Evolutionary conservation across 108 stramenopile species (phyloP), one percentile per base, ranked within the genome.

Genomic region (Aurantiochytrium sp.): DNA sequence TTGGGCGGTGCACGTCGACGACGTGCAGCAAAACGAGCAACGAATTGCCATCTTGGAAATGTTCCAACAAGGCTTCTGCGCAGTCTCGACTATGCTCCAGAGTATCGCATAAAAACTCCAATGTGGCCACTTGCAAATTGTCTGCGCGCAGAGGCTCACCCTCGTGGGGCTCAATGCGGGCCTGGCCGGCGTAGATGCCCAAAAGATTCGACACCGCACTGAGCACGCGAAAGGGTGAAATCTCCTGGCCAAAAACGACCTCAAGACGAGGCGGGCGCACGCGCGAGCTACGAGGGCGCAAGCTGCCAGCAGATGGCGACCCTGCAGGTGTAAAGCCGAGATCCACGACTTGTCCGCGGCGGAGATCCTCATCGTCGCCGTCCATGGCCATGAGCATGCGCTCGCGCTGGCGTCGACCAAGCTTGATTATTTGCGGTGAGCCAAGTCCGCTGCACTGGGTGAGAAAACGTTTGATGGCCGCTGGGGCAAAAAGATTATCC

Each of bases 361-460:
- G 76, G 16, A 47, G 19, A 23, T 53, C 4, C 51, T 83, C 72
- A 19, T 42, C 76, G n/a, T 83, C 76, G 76, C 51, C 49, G 28
- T 53, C 76, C 45, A 83, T 47, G 2, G 76, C 51, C 76, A 83
- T 83, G 23, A 83, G n/a, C 76, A 83, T 83, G 76, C 51, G 76
- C 45, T 53, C 76, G 23, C 51, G 45, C 76, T 53, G 76, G n/a
- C 51, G 45, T 6, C 76, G 76, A 18, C 76, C 76, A 35, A 83
- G 76, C 51, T 83, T 83, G 51, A 83, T 53, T 0, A 83, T 53
- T 45, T 83, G 76, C 51, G 76, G 76, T 6, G 76, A n/a, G 49
- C 76, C 76, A 8, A 83, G 28, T 43, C 76, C 51, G 51, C 76
- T 83, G 28, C 76, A 83, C 51, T 83, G 76, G 1, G 76, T 83